phyloP scores from a whole-genome alignment of 768 basidiomycete species.

The Tremella fuciformis region DNA sequence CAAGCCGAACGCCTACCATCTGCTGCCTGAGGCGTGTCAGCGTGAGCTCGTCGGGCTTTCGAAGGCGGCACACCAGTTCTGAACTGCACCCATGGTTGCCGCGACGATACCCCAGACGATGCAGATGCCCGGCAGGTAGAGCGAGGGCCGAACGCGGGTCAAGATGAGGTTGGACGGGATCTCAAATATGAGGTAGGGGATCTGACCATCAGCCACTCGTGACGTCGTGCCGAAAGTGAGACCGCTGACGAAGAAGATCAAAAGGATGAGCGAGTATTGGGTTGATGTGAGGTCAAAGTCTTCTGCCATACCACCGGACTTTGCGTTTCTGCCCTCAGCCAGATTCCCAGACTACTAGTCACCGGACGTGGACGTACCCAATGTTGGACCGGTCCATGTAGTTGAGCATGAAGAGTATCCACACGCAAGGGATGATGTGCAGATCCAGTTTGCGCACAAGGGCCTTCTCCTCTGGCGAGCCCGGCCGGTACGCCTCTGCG shows the following conservation, averaged over 20 bases:
- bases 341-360: background rate
- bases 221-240: background rate
- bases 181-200: conserved; percentile 10
- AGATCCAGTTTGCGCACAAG: conserved; percentile 21
- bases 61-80: conserved; percentile 1
- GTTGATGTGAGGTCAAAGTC: conserved; percentile 34
- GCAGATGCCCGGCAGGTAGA: conserved; percentile 29
- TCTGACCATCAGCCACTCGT: background rate
- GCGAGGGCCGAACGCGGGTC: conserved; percentile 22
- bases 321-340: conserved; percentile 13
- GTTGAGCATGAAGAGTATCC: conserved; percentile 13
- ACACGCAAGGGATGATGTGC: conserved; percentile 15
- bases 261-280: conserved; percentile 32
- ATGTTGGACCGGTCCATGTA: conserved; percentile 35
- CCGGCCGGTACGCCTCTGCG: conserved; percentile 16
- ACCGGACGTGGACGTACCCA: conserved; percentile 24
- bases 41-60: no score
- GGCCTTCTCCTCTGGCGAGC: conserved; percentile 18
- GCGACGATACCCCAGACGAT: conserved; percentile 36
- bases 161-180: conserved; percentile 33
- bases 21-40: conserved; percentile 7
- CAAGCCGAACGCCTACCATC: conserved; percentile 20
- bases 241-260: conserved; percentile 28
- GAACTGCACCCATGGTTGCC: conserved; percentile 22
- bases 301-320: conserved; percentile 27